Base-by-base conservation (phyloP, 257 asterid genomes). In the Primulina huaijiensis region DNA sequence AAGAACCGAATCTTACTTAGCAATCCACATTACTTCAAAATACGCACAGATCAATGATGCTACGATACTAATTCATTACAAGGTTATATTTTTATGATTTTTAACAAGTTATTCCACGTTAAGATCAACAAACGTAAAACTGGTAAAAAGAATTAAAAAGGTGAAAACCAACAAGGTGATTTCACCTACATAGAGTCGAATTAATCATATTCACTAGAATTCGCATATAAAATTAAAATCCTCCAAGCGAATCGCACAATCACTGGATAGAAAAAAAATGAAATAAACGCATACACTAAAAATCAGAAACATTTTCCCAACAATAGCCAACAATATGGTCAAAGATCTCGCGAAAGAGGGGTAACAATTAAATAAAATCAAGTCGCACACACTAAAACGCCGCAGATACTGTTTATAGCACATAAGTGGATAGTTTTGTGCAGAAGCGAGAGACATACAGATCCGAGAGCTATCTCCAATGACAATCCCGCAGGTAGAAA, bases 71-170 rank as follows among this genome's bases (percentile, higher is more conserved):
- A 72, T 65, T 33, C 3, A 5, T 50, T 50, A 50, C 7, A 50
- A 43, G 53, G 14, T 43, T 43, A 1, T 43, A 3, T 43, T 43
- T 43, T 11, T 2, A 43, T 0, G 3, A 43, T 43, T 43, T 43
- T 43, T 60, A 64, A 58, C 50, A 77, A 58, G 33, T 35, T 35
- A 59, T 14, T 38, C 20, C 21, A 60, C 69, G 20, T 70, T 50
- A 74, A 77, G 78, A 81, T 75, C 74, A 70, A 38, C 64, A 31
- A 33, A 34, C 35, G 52, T 43, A 17, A 61, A 65, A 27, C 68
- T 37, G 46, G 7, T 7, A 43, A 69, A 7, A 38, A 12, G 7
- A 46, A 62, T 8, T 33, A 55, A 69, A 33, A 19, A 38, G 50
- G 8, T 19, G 19, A 4, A 59, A n/a, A 11, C 11, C 68, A 25